Base-by-base conservation (phyloP, 345 rosid genomes). In the Punica granatum region DNA sequence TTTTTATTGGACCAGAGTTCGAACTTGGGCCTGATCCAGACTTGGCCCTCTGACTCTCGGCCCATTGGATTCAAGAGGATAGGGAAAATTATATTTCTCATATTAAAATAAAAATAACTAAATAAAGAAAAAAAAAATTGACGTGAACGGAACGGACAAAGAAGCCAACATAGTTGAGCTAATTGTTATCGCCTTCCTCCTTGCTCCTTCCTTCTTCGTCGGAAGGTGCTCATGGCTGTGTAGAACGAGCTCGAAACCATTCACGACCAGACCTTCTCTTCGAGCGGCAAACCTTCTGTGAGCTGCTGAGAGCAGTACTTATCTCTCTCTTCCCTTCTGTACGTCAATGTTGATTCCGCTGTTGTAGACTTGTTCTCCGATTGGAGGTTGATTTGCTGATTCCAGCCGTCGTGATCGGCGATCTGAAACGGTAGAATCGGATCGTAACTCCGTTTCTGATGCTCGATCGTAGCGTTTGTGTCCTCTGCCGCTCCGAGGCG, bases 101-200 rank as follows among this genome's bases (percentile, higher is more conserved):
- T n/a, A n/a, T n/a, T n/a, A n/a, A n/a, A n/a, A n/a, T n/a, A n/a
- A n/a, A n/a, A n/a, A n/a, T n/a, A 51, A 3, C 0, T 7, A 23
- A 51, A n/a, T n/a, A 51, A 51, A 18, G 21, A 19, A 1, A 21
- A 21, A 18, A 48, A 48, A 51, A 51, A 51, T 1, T 11, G 58
- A n/a, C 58, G 58, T 51, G n/a, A n/a, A n/a, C n/a, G n/a, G 28
- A 51, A 30, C 58, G 58, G 30, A 51, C 58, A 51, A 51, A 43
- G 3, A 43, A 43, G 14, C 15, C 15, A 51, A 51, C 3, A 46
- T 11, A 14, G 4, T n/a, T 19, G 19, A 2, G 16, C 15, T 43
- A 43, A 48, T 48, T 7, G 58, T 51, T 51, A 51, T 51, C 28
- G 58, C 9, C 58, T 13, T 37, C 42, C 42, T 37, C 42, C 42